Base-by-base conservation (phyloP, 2,329 filamentous ascomycete species). In the Claviceps spartinae region DNA sequence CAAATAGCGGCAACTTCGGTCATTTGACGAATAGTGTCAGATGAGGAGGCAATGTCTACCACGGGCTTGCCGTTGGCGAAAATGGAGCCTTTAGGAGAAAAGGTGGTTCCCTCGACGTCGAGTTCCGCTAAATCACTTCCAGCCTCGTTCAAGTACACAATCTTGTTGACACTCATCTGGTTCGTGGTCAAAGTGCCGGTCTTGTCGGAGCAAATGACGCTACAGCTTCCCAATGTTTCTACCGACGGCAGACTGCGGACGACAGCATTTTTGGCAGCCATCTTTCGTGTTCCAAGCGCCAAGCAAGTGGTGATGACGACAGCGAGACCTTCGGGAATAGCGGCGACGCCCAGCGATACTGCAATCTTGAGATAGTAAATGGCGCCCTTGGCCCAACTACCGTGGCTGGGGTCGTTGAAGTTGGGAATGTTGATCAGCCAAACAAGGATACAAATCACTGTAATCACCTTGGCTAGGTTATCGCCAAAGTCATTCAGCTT, bases 281-380 rank as follows among this genome's bases (percentile, higher is more conserved):
- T 98, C 72, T 95, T 97, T 58, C 93, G 83, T 4, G 94, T 98
- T 60, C 94, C 93, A 36, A 98, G 78, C 57, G 93, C 93, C 55
- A 98, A 75, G 69, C 93, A 98, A 34, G 93, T 97, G n/a, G 93
- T 98, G 60, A 98, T 98, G 59, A 98, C 94, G 50, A 97, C 93
- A 36, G 93, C 93, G 46, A 98, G 79, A 68, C 94, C 93, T 72
- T 98, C 93, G 0, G 93, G 93, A 63, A 98, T 98, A 58, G 94
- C 93, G 47, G 93, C 93, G 43, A 98, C 93, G 69, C 93, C 94
- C 40, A 98, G 85, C 48, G 93, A 98, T 43, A 98, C 94, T 43
- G 93, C 93, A 65, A 98, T 98, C 77, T 98, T 98, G 62, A 98
- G 81, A 70, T 98, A 98, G 77, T 98, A 98, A 63, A 98, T 97